Evolutionary conservation across 768 basidiomycete genomes (phyloP).

Genomic region (Tylopilus felleus): DNA sequence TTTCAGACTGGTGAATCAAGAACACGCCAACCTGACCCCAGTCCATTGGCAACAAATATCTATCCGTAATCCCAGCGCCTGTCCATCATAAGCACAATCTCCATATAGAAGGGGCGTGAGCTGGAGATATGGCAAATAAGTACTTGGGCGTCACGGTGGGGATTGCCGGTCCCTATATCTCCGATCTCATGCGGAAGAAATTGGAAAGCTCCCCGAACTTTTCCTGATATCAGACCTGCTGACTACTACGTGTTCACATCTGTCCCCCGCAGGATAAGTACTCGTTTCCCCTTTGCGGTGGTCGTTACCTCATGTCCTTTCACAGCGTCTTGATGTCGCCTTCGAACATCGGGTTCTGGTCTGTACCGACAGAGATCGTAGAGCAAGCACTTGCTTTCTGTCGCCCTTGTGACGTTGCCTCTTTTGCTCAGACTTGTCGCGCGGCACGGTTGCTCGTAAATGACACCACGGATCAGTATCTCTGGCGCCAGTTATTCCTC

Average conservation of each 20-base stretch:
- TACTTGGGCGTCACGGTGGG: not conserved
- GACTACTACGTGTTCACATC: not conserved
- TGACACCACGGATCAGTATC: conserved; percentile 47
- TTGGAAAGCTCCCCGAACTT: not conserved
- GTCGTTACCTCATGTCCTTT: not conserved
- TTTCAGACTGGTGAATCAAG: too few relatives aligned
- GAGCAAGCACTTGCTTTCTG: conserved; percentile 57
- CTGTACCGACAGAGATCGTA: conserved; percentile 49
- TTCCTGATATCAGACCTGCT: not conserved
- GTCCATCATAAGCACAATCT: not conserved
- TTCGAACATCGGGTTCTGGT: conserved; percentile 13
- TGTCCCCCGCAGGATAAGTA: not conserved
- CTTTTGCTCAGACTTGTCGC: conserved; percentile 55
- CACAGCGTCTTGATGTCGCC: conserved; percentile 1
- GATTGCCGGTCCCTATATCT: not conserved
- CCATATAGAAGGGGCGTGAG: not conserved
- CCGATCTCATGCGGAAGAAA: not conserved
- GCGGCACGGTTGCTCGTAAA: conserved; percentile 49
- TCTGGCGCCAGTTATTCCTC: conserved; percentile 70
- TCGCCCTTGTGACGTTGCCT: conserved; percentile 54
- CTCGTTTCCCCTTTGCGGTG: not conserved
- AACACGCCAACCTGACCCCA: too few relatives aligned
- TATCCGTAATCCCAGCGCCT: not conserved
- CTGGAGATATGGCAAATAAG: not conserved
- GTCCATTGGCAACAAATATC: not conserved